Base-by-base conservation (phyloP, 192 early-diverging fungal species). In the Spizellomyces sp. region DNA sequence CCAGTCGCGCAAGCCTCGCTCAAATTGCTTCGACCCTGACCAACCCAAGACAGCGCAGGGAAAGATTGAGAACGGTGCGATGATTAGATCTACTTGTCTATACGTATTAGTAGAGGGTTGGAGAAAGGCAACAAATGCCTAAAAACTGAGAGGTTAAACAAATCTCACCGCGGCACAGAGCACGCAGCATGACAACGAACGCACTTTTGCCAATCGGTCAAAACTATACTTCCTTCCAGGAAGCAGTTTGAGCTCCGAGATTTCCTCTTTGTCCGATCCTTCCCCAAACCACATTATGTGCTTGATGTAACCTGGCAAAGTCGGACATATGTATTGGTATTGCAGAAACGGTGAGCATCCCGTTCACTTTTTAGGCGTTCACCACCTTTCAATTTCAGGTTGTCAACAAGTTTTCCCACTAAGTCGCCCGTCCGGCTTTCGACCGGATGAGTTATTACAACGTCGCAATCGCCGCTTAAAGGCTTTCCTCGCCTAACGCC, bases 71-170 rank as follows among this genome's bases (percentile, higher is more conserved):
- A 9, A 48, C 5, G 77, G 77, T 8, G 72, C 46, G 67, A 78
- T 62, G 72, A 78, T 78, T 10, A 78, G 57, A 46, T 78, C 77
- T 19, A 78, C 58, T 64, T 78, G 77, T n/a, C 77, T 71, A 54
- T 68, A 22, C 27, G 44, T 75, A 0, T 48, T 44, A 5, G 45
- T 64, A 5, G 71, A 64, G 14, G 77, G 77, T 58, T 78, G 77
- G 48, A 42, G 58, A 45, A 78, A 43, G 1, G 66, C 77, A 36
- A 47, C 57, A 52, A 78, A 78, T 9, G 59, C 48, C n/a, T n/a
- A n/a, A n/a, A n/a, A n/a, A n/a, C n/a, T n/a, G n/a, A n/a, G n/a
- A n/a, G n/a, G n/a, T n/a, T n/a, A n/a, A n/a, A n/a, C n/a, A n/a
- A n/a, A n/a, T n/a, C n/a, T n/a, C n/a, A n/a, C n/a, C n/a, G n/a